Percentiles rank a stretch among this genome's conserved stretches.
phyloP scores from a whole-genome alignment of 2,329 filamentous ascomycete genomes.

The Penicillium verrucosum region DNA sequence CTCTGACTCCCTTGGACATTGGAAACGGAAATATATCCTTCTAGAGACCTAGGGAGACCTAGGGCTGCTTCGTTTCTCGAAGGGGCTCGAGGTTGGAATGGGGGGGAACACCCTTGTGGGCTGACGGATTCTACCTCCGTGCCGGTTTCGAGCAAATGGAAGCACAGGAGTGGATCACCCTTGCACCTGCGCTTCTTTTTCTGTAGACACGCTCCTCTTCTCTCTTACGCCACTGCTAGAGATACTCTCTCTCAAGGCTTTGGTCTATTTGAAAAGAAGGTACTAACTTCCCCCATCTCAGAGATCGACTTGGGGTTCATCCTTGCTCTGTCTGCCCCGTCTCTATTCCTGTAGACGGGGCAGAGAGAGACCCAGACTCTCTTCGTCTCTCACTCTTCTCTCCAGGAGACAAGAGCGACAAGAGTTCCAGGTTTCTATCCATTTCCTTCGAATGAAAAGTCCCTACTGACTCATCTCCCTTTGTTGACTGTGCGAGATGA shows the following conservation, averaged over 20 bases:
- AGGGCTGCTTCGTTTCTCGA: background rate
- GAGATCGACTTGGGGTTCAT: background rate
- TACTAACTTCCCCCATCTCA: background rate
- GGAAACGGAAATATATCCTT: background rate
- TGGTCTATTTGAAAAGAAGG: background rate
- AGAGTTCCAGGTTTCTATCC: too few relatives aligned
- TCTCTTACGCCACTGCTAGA: background rate
- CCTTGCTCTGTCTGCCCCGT: background rate
- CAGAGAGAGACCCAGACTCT: background rate
- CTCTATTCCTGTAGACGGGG: background rate
- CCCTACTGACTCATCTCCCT: background rate
- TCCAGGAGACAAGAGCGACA: background rate
- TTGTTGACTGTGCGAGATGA: background rate
- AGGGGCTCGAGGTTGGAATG: constrained; percentile 9
- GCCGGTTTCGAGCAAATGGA: constrained; percentile 10
- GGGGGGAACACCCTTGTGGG: background rate
- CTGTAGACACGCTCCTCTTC: background rate
- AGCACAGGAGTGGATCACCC: constrained; percentile 11
- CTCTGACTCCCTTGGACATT: background rate
- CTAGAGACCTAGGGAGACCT: background rate
- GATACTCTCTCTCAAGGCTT: background rate
- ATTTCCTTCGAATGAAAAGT: background rate
- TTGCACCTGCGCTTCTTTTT: background rate
- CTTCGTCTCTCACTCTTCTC: background rate
- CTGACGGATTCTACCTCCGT: constrained; percentile 23